Evolutionary conservation across 148 eudicot species (phyloP).

Genomic region (Pouteria glomerata): DNA sequence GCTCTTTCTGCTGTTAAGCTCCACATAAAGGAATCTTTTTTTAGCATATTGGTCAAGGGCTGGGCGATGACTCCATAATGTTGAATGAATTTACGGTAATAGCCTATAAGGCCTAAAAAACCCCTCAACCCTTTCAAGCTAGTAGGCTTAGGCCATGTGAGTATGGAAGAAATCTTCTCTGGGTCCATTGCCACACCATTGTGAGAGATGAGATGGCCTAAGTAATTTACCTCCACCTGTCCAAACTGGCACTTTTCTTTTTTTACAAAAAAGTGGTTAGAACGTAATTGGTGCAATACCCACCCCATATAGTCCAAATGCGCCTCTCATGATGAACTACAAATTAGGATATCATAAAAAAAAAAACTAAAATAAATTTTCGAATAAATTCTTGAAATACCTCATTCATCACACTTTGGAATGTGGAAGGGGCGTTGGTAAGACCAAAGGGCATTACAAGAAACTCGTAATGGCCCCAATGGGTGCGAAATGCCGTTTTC

Average conservation of each 20-base stretch:
- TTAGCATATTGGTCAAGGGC: neutral
- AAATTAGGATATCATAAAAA: neutral
- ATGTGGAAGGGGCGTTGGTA: neutral
- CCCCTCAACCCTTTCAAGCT: neutral
- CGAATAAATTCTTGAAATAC: neutral
- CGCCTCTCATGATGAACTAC: neutral
- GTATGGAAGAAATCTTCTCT: neutral
- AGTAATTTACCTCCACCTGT: neutral
- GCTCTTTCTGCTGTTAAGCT: neutral
- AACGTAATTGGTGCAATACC: neutral
- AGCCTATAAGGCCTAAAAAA: conserved; percentile 8
- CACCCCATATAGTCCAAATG: neutral
- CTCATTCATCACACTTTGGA: neutral
- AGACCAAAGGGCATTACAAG: neutral
- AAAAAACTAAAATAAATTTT: neutral
- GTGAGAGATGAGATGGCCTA: neutral
- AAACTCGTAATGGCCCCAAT: neutral
- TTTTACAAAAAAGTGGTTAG: neutral
- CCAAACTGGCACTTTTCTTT: neutral
- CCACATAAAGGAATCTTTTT: neutral
- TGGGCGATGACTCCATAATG: neutral
- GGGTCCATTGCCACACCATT: neutral
- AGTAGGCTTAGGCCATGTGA: neutral
- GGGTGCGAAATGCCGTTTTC: neutral
- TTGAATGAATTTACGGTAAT: conserved; percentile 1